phyloP scores from a whole-genome alignment of 2,329 filamentous ascomycete genomes.

The Fonsecaea pedrosoi region DNA sequence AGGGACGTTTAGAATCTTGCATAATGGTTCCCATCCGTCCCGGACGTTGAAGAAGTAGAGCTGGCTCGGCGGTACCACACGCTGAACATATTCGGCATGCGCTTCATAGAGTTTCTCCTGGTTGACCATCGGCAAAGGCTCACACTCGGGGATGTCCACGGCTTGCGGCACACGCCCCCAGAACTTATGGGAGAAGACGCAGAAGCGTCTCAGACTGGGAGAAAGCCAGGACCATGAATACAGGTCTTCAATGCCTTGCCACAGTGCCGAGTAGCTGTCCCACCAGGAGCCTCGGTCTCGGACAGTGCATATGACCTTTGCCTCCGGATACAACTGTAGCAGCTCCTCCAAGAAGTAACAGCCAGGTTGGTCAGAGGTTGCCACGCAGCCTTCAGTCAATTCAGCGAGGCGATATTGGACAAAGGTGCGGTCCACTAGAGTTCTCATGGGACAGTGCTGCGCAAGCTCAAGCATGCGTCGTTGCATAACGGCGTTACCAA shows the following conservation, averaged over 20 bases:
- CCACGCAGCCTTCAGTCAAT: constrained; percentile 14
- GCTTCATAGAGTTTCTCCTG: constrained; percentile 19
- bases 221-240: constrained; percentile 15
- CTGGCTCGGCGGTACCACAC: constrained; percentile 10
- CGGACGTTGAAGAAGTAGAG: constrained; percentile 16
- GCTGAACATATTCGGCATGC: constrained; percentile 13
- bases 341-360: constrained; percentile 17
- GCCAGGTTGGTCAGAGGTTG: constrained; percentile 17
- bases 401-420: constrained; percentile 13
- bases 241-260: constrained; percentile 15
- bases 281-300: constrained; percentile 17
- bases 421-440: constrained; percentile 13
- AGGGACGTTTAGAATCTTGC: constrained; percentile 11
- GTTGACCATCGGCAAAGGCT: constrained; percentile 15
- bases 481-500: background rate
- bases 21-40: constrained; percentile 16
- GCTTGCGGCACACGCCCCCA: constrained; percentile 21
- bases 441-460: constrained; percentile 14
- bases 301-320: constrained; percentile 15
- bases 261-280: constrained; percentile 17
- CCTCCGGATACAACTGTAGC: constrained; percentile 15
- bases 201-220: constrained; percentile 16
- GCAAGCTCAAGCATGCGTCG: constrained; percentile 17
- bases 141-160: constrained; percentile 12
- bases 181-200: constrained; percentile 12